Evolutionary conservation across 441 rosid genomes (phyloP).

Genomic region (Corymbia calophylla): DNA sequence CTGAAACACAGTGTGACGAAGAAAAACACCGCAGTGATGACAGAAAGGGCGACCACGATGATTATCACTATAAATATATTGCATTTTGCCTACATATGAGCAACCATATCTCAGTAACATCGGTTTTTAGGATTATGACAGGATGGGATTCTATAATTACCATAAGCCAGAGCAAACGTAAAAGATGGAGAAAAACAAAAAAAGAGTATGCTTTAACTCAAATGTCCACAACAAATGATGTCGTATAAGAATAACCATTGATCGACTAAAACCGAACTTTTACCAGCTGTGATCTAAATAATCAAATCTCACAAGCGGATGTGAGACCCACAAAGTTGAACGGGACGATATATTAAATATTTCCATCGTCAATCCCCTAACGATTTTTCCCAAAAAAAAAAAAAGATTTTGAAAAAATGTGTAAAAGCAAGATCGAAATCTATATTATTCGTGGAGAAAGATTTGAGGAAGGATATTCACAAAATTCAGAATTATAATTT

Average conservation of each 20-base stretch:
- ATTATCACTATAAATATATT: not conserved
- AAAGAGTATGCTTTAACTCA: not conserved
- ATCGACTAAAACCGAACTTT: no score
- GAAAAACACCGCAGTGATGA: not conserved
- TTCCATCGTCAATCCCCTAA: no score
- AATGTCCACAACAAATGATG: not conserved
- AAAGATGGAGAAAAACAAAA: not conserved
- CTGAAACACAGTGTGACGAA: not conserved
- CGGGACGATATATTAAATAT: not conserved
- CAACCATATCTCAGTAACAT: not conserved
- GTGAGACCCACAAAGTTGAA: not conserved
- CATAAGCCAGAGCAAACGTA: not conserved
- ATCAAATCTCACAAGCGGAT: not conserved
- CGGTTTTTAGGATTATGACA: not conserved
- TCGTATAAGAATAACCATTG: not conserved
- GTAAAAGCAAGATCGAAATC: no score
- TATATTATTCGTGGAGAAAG: no score
- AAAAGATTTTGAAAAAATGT: no score
- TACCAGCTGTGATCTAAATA: not conserved
- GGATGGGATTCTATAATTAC: not conserved
- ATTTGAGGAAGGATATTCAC: no score
- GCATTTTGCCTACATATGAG: not conserved
- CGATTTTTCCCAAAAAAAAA: no score
- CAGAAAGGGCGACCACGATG: not conserved
- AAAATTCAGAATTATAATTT: no score